phyloP scores from a whole-genome alignment of 495 filamentous ascomycete species.

The Tuber melanosporum region DNA sequence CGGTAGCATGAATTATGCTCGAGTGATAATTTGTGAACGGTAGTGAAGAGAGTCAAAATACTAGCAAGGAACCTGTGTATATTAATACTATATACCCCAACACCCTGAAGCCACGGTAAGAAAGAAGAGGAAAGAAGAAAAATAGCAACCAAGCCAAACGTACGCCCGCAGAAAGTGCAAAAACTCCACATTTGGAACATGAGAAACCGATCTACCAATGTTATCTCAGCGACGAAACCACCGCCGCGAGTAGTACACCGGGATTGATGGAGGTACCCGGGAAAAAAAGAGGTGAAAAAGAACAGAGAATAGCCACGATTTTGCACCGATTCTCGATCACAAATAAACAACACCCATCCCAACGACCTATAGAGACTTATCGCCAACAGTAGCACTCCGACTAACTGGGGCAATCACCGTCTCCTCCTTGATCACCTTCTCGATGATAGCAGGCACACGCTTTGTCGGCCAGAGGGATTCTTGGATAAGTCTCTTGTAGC shows the following conservation, averaged over 20 bases:
- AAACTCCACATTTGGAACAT: background rate
- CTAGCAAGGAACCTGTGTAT: background rate
- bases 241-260: background rate
- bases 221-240: background rate
- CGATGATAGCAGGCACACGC: slow-evolving; percentile 37
- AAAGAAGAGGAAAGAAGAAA: background rate
- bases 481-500: slow-evolving; percentile 63
- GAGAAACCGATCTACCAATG: background rate
- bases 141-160: slow-evolving; percentile 1
- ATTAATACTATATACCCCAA: background rate
- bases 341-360: background rate
- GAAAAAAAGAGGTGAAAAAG: background rate
- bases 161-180: background rate
- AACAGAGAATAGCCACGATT: background rate
- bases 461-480: slow-evolving; percentile 51
- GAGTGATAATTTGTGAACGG: background rate
- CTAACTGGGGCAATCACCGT: slow-evolving; percentile 17
- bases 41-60: background rate
- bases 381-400: slow-evolving; percentile 17
- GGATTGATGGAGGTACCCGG: background rate
- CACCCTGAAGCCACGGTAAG: background rate
- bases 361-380: slow-evolving; percentile 4
- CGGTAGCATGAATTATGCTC: background rate
- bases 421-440: slow-evolving; percentile 20
- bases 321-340: background rate